Conservation (phyloP, 225 moss, liverwort and hornwort genomes). For the Climacium dendroides region DNA sequence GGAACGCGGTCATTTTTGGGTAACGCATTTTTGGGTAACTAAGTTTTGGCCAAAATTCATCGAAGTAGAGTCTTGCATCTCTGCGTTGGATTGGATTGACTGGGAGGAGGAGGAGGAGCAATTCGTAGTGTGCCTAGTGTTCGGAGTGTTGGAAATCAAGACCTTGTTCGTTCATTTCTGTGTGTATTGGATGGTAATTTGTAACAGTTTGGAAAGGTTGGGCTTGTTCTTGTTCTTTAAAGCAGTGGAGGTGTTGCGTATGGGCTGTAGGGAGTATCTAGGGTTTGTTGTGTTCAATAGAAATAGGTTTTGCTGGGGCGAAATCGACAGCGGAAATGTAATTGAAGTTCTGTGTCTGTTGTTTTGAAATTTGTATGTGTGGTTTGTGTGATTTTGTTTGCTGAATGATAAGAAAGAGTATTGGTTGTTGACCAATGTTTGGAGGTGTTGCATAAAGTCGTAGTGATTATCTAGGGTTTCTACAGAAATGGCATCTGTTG, state of each 20-base stretch:
- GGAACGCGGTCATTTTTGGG: constrained; percentile 99
- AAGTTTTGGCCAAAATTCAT: neutral
- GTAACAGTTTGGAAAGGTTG: neutral
- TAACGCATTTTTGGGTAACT: constrained; percentile 7
- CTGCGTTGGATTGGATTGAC: neutral
- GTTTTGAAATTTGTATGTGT: neutral
- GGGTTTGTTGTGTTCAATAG: neutral
- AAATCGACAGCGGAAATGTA: neutral
- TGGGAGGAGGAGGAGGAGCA: neutral
- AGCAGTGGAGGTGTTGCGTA: neutral
- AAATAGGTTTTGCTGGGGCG: neutral
- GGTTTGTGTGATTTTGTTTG: neutral
- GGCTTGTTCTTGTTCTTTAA: neutral
- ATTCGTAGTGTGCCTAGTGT: neutral
- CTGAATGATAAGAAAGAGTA: neutral
- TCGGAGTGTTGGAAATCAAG: neutral
- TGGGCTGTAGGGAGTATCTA: neutral
- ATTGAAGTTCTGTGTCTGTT: neutral
- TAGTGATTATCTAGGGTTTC: neutral
- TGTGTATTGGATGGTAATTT: neutral
- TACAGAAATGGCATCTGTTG: neutral
- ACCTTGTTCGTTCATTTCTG: neutral
- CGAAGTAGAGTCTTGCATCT: neutral
- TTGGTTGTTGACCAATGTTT: neutral
- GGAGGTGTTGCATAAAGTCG: neutral